phyloP scores from a whole-genome alignment of 176 grass and related monocot species.

The Melocanna baccifera region DNA sequence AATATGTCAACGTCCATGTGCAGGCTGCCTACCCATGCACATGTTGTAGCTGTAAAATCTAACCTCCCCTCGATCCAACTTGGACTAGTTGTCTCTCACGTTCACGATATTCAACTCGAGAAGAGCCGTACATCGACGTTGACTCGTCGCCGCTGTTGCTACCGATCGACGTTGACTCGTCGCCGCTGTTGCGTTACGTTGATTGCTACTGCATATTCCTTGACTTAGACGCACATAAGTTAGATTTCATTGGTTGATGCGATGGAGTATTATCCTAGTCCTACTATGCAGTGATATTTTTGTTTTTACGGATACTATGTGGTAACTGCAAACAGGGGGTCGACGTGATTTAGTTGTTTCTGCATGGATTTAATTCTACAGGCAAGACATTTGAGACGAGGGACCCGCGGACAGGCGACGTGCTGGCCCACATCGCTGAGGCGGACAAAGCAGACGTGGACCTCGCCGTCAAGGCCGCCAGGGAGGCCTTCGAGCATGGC shows the following conservation, averaged over 20 bases:
- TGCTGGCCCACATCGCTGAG: slow-evolving; percentile 67
- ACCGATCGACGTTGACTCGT: not conserved
- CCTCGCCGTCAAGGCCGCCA: slow-evolving; percentile 61
- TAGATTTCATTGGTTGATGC: no score
- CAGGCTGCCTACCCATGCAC: no score
- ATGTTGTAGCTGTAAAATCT: no score
- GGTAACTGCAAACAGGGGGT: no score
- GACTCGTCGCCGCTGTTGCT: not conserved
- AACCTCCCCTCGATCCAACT: not conserved
- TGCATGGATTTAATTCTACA: not conserved
- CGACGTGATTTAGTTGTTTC: no score
- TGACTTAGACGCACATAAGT: no score
- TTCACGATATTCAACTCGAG: not conserved
- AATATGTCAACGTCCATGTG: no score
- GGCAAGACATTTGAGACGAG: slow-evolving; percentile 68
- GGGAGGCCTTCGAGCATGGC: slow-evolving; percentile 81
- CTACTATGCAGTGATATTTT: no score
- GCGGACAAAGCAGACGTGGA: slow-evolving; percentile 64
- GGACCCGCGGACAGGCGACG: slow-evolving; percentile 70
- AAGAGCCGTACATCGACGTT: not conserved
- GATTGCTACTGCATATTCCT: no score
- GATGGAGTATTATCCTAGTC: no score
- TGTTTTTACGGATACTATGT: no score
- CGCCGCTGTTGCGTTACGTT: not conserved
- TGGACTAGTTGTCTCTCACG: not conserved